Evolutionary conservation across 2,329 filamentous ascomycete genomes (phyloP), one percentile per base, ranked within the genome.

Genomic region (Cercospora zeae-maydis): DNA sequence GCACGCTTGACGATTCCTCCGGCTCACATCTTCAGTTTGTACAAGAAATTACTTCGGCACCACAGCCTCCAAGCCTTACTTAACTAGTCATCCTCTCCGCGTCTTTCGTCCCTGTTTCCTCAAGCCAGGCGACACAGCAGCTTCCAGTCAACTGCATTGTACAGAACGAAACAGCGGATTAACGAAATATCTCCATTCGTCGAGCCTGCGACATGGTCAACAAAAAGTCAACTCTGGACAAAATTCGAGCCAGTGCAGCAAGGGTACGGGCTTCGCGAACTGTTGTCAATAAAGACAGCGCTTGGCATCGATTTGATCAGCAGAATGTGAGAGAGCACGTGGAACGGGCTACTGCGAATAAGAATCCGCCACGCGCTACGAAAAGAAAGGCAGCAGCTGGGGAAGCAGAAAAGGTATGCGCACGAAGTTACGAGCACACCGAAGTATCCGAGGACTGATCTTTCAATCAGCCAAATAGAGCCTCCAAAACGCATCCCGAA

Each of bases 131-230:
- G 11, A 34, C 31, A 34, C 2, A 34, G 11, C 31, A 27, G 31
- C 11, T 13, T 34, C 31, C 4, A 13, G 11, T 34, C 31, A 34
- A 5, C 11, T 9, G 31, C 11, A 34, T 34, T 34, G 31, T 9
- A 9, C 31, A 31, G 30, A 31, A 31, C 5, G 9, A 5, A 31
- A 9, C 9, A 4, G 30, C 30, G 9, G 9, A 9, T 31, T 9
- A 4, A 31, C 30, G 30, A 9, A 31, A 31, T 4, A 31, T 31
- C 30, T 31, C 30, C 4, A 4, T 31, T 31, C 30, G 30, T 34
- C 8, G 11, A 34, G 31, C 31, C 39, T 75, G 7, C 56, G 24
- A n/a, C 55, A 59, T 54, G 34, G 49, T 39, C 11, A 24, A 36
- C 27, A 59, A 63, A 36, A 39, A 39, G n/a, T 59, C 61, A 16